A percentile compares a stretch with the other conserved stretches of the same genome.
Evolutionary conservation across 75 land plant genomes (phyloP).

Genomic region (Cryptomeria japonica): DNA sequence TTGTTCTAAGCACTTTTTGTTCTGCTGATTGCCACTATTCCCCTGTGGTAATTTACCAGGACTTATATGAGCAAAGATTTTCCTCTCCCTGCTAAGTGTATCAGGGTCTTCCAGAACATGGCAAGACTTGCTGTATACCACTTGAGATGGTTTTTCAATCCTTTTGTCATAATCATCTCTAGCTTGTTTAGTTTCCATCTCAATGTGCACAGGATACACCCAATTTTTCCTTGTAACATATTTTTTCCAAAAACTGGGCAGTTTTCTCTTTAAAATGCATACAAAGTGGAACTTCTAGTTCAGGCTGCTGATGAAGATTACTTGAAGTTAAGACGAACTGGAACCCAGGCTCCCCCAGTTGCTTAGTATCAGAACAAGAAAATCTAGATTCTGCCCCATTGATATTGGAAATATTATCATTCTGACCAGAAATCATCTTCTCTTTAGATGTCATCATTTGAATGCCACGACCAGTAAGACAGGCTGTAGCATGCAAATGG

Average conservation of each 20-base stretch:
- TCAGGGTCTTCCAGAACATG: neutral
- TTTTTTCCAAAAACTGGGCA: neutral
- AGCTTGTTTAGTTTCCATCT: neutral
- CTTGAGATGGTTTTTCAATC: neutral
- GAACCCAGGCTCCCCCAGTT: neutral
- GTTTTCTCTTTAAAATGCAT: neutral
- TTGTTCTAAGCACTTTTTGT: neutral
- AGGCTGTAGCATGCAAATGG: neutral
- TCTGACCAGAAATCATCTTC: neutral
- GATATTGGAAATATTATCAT: neutral
- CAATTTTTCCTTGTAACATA: neutral
- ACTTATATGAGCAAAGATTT: neutral
- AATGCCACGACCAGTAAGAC: conserved; percentile 3
- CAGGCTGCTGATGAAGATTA: neutral
- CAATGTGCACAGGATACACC: neutral
- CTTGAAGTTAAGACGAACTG: conserved; percentile 1
- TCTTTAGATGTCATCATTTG: neutral
- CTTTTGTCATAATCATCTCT: neutral
- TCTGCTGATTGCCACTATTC: neutral
- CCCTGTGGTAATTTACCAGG: neutral
- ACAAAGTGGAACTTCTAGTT: neutral
- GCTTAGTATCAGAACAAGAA: neutral
- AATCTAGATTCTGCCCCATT: neutral
- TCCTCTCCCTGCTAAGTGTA: neutral
- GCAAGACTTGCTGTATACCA: neutral